These are phyloP conservation scores for Aspergillus sp. DNA, from an alignment of 2,329 filamentous ascomycete genomes.

Conservation along the genomic window DNA sequence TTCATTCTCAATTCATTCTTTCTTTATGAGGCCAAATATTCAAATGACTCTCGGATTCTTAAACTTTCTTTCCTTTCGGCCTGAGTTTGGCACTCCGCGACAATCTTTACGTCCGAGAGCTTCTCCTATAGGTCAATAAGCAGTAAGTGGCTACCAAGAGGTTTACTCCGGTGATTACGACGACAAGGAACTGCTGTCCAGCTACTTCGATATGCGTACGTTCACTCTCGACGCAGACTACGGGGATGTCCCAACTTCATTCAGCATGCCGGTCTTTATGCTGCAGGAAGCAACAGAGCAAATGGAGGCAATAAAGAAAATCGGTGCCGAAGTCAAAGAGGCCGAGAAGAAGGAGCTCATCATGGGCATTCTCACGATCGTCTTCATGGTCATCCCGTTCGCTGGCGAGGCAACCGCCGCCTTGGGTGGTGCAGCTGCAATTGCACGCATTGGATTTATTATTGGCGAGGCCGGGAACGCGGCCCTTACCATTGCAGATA, in stretches of 20 bases:
- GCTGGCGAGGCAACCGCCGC: background rate
- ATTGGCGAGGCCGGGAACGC: constrained; percentile 1
- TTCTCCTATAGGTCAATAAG: no score
- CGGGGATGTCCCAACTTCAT: background rate
- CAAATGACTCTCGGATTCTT: no score
- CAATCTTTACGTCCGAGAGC: no score
- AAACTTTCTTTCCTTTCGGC: no score
- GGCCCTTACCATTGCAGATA: background rate
- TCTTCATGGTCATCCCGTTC: constrained; percentile 7
- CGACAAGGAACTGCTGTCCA: background rate
- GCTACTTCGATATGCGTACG: background rate
- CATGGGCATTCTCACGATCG: background rate
- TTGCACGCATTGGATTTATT: background rate
- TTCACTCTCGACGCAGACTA: background rate
- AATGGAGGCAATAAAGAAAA: background rate
- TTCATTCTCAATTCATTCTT: no score
- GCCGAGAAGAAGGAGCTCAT: constrained; percentile 2
- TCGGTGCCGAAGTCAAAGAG: background rate
- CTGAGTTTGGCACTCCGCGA: no score
- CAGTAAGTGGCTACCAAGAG: no score
- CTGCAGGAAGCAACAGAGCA: background rate
- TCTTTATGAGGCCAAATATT: no score
- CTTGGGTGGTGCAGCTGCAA: background rate
- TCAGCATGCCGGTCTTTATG: constrained; percentile 1
- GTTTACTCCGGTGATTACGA: no score